Evolutionary conservation across 2,329 filamentous ascomycete genomes (phyloP), one percentile per base, ranked within the genome.

Genomic region (Calonectria henricotiae): DNA sequence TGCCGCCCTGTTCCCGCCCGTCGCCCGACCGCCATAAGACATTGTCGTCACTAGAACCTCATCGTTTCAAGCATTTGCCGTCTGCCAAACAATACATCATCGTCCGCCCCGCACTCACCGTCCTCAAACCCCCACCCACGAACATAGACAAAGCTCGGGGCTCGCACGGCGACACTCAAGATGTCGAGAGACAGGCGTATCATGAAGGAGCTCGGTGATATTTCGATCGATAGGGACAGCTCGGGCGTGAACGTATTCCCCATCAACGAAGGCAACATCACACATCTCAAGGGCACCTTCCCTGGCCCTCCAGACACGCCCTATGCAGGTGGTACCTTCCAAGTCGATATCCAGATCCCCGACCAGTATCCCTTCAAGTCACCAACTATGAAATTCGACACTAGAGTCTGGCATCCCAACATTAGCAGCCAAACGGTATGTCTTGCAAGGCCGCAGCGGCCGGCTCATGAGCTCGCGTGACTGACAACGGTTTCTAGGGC

Each of bases 341-440:
- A 89, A 17, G 90, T 99, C 75, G 94, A 98, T 78, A 96, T 99
- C 77, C 89, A 89, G 77, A 96, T 99, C 64, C 95, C 96, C 0
- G 89, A 89, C 72, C 93, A 93, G 75, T 99, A 99, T 79, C 96
- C 96, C 0, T 99, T 99, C 85, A 93, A 95, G 76, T 94, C 96
- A 4, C 96, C 96, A 5, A 83, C 90, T 69, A 98, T 99, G 93
- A 92, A 90, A 77, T 98, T 98, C 80, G 89, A 92, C 74, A 99
- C 96, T 73, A 95, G 92, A 83, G 92, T 98, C 76, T 99, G 95
- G 95, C 96, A 99, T 82, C 96, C 96, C 39, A 99, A 99, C 80
- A 90, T 99, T 84, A 97, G 94, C 87, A 96, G 93, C 79, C 93
- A 96, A 81, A 98, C 95, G 46, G 95, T 97, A 85, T 79, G 91